Evolutionary conservation across 345 rosid species (phyloP), one percentile per base, ranked within the genome.

Genomic region (Syzygium aromaticum): DNA sequence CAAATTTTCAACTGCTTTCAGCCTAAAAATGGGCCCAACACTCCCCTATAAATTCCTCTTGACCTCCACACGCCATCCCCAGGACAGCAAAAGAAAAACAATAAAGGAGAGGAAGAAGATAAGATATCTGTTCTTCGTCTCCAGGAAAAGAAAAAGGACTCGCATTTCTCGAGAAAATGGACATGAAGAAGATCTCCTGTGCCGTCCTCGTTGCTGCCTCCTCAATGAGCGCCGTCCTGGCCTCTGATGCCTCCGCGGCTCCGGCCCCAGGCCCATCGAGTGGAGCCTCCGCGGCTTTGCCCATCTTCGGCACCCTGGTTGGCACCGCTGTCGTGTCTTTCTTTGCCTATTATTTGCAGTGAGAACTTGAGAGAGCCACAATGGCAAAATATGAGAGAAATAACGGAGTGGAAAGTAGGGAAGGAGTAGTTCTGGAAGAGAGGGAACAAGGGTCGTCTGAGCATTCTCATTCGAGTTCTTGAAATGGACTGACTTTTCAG

Each of bases 241-340:
- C 98, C 38, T 22, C 90, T 4, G 93, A 88, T 15, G 87, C 89
- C 7, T 90, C 89, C 33, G 40, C 92, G 0, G 95, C 95, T 63
- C 91, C 93, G 0, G 94, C 91, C 84, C 95, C 93, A 5, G 88
- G 89, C 67, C 86, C 93, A 25, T 57, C 89, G 59, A 87, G 89
- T 38, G 95, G 91, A 8, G 92, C 91, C 21, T 46, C 91, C 3
- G 54, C 91, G 7, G 87, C 95, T 64, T 67, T 95, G 87, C 98
- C 98, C 2, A 89, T 89, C 86, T 40, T 96, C 40, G 94, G 96
- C 21, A 91, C 97, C 13, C 87, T 94, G 90, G 86, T 95, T 11
- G 98, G 95, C 21, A 94, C 96, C 87, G 92, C 94, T 40, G 87
- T 96, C 84, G 87, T 93, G 63, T 94, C 98, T 17, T 89, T 96